Evolutionary conservation across 441 rosid species (phyloP).

Genomic region (Rhodomyrtus psidioides): DNA sequence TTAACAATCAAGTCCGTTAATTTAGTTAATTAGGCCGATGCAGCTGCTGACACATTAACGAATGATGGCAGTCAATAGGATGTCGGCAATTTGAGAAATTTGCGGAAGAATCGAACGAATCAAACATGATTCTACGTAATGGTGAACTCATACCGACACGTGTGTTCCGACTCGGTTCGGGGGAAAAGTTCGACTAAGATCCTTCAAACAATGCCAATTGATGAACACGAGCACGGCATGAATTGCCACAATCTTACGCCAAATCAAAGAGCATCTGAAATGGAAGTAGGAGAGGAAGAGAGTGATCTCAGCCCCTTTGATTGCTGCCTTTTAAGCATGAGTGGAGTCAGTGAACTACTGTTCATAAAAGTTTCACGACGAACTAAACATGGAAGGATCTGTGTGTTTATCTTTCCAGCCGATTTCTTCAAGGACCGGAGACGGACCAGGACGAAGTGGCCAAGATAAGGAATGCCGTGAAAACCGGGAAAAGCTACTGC

Average conservation of each 20-base stretch:
- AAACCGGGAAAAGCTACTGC: conserved; percentile 59
- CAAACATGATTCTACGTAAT: background rate
- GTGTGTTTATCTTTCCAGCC: conserved; percentile 38
- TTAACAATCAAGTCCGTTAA: background rate
- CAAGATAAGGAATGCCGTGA: conserved; percentile 68
- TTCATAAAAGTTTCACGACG: background rate
- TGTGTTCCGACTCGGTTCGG: background rate
- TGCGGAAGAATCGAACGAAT: background rate
- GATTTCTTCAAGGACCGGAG: conserved; percentile 89
- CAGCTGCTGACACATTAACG: background rate
- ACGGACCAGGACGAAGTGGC: conserved; percentile 68
- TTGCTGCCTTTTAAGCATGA: background rate
- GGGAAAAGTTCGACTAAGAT: background rate
- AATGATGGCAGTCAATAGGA: background rate
- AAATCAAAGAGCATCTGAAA: background rate
- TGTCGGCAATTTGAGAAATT: background rate
- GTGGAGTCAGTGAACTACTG: background rate
- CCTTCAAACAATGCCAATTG: background rate
- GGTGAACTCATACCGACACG: background rate
- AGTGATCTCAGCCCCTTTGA: background rate
- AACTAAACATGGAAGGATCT: background rate
- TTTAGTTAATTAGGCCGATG: background rate
- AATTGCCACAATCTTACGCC: background rate
- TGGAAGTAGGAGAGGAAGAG: background rate
- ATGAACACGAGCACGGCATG: background rate